Conservation (phyloP, 352 stramenopile species). For the Phytophthora fragariae region DNA sequence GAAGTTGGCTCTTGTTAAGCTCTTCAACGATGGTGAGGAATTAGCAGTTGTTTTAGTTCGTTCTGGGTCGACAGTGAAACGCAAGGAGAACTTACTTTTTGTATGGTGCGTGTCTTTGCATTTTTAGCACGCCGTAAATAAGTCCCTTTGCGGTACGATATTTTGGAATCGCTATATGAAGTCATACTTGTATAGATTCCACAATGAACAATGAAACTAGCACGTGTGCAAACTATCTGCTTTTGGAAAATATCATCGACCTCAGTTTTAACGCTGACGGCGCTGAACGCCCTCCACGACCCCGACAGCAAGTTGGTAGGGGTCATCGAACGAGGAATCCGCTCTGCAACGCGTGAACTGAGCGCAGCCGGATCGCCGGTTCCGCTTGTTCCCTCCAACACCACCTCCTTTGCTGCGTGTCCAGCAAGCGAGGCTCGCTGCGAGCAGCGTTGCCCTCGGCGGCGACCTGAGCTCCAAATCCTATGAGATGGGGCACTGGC, state of each 20-base stretch:
- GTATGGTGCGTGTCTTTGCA: slow-evolving; percentile 36
- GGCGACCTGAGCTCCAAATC: slow-evolving; percentile 16
- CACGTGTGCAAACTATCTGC: no score
- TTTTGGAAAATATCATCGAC: background rate
- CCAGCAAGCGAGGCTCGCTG: slow-evolving; percentile 3
- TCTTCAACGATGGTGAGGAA: slow-evolving; percentile 23
- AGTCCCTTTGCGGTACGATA: slow-evolving; percentile 11
- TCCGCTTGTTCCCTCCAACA: background rate
- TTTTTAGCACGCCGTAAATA: slow-evolving; percentile 14
- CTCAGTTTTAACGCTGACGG: slow-evolving; percentile 10
- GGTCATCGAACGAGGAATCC: background rate
- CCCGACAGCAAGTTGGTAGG: no score
- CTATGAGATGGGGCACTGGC: slow-evolving; percentile 18
- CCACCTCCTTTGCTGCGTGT: slow-evolving; percentile 6
- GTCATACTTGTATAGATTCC: background rate
- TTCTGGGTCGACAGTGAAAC: slow-evolving; percentile 25
- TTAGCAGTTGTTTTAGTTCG: slow-evolving; percentile 7
- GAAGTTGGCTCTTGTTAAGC: background rate
- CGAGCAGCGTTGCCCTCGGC: background rate
- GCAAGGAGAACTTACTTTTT: slow-evolving; percentile 27
- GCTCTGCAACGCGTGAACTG: background rate
- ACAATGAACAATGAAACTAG: background rate
- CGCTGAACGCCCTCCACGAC: background rate
- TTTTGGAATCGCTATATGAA: background rate
- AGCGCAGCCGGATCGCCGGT: background rate